A percentile compares a stretch with the other conserved stretches of the same genome.
Conservation (phyloP, 2,329 filamentous ascomycete genomes). For the Trichophyton equinum region DNA sequence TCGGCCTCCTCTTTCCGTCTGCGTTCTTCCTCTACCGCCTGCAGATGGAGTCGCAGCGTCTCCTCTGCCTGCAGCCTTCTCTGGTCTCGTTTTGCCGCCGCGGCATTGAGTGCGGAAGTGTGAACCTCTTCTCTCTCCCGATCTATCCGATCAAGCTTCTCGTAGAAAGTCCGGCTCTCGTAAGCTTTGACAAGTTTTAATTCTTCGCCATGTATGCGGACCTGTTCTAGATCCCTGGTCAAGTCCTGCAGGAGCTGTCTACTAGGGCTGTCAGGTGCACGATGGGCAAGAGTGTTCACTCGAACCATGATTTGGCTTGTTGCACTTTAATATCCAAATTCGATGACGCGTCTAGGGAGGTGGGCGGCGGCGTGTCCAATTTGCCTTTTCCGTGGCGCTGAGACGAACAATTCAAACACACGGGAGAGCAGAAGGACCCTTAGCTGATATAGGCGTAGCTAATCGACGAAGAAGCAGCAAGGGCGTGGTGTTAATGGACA, state of each 20-base stretch:
- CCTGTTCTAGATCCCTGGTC: conserved; percentile 29
- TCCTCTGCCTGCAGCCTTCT: conserved; percentile 46
- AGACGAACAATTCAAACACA: too few relatives aligned
- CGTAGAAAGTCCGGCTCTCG: conserved; percentile 37
- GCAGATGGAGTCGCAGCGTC: conserved; percentile 38
- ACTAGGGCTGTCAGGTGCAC: conserved; percentile 26
- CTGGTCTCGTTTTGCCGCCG: conserved; percentile 53
- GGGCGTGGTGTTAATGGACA: too few relatives aligned
- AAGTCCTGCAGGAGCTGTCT: conserved; percentile 31
- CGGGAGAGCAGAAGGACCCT: too few relatives aligned
- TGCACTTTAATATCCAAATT: too few relatives aligned
- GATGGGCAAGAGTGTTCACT: conserved; percentile 18
- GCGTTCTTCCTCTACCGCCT: conserved; percentile 28
- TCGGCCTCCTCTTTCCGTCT: conserved; percentile 26
- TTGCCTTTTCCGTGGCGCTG: too few relatives aligned
- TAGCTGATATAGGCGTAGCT: too few relatives aligned
- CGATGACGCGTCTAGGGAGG: too few relatives aligned
- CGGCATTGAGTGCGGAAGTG: conserved; percentile 52
- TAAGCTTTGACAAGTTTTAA: conserved; percentile 34
- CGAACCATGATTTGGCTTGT: conserved; percentile 18
- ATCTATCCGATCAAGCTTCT: conserved; percentile 49
- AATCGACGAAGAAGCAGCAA: too few relatives aligned
- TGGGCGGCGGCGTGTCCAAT: too few relatives aligned
- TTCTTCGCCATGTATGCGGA: conserved; percentile 31
- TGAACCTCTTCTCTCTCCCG: conserved; percentile 52